Conservation (phyloP, 2,329 filamentous ascomycete genomes). For the Ophiostoma pallidulum region DNA sequence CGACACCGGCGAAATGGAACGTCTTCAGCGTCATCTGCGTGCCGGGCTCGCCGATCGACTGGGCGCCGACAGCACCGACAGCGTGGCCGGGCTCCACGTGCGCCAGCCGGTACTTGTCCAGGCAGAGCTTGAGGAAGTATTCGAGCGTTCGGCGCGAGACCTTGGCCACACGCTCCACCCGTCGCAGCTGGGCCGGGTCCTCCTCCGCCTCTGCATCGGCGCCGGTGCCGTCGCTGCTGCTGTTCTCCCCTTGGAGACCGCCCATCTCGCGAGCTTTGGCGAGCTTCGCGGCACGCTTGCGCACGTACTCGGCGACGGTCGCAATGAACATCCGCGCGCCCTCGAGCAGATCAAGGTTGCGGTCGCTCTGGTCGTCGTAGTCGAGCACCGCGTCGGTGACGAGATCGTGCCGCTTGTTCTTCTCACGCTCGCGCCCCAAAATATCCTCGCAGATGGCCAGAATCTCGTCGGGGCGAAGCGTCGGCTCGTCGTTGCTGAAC, state of each 20-base stretch:
- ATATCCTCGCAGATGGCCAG: slow-evolving; percentile 56
- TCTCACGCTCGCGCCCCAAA: slow-evolving; percentile 57
- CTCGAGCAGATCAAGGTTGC: slow-evolving; percentile 67
- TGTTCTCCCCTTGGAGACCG: slow-evolving; percentile 34
- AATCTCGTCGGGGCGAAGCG: slow-evolving; percentile 67
- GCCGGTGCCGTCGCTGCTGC: no score
- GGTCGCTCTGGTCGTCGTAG: slow-evolving; percentile 61
- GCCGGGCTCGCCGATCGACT: slow-evolving; percentile 95
- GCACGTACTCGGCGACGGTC: slow-evolving; percentile 65
- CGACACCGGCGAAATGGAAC: slow-evolving; percentile 99
- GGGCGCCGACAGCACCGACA: slow-evolving; percentile 89
- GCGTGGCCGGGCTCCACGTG: slow-evolving; percentile 92
- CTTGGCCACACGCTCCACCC: slow-evolving; percentile 68
- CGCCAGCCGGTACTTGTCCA: slow-evolving; percentile 84
- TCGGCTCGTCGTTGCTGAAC: slow-evolving; percentile 65
- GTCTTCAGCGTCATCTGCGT: slow-evolving; percentile 99
- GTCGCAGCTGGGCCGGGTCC: slow-evolving; percentile 27
- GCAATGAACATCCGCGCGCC: slow-evolving; percentile 74
- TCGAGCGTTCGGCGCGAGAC: slow-evolving; percentile 65
- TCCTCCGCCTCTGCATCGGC: slow-evolving; percentile 18
- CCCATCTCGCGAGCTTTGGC: slow-evolving; percentile 36
- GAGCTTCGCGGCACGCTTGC: slow-evolving; percentile 51
- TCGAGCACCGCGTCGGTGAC: slow-evolving; percentile 52
- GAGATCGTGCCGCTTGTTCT: slow-evolving; percentile 51
- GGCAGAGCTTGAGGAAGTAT: slow-evolving; percentile 69